A percentile compares a stretch with the other conserved stretches of the same genome.
These are phyloP conservation scores for Neonectria magnoliae DNA, from an alignment of 2,329 filamentous ascomycete genomes.

Conservation along the genomic window DNA sequence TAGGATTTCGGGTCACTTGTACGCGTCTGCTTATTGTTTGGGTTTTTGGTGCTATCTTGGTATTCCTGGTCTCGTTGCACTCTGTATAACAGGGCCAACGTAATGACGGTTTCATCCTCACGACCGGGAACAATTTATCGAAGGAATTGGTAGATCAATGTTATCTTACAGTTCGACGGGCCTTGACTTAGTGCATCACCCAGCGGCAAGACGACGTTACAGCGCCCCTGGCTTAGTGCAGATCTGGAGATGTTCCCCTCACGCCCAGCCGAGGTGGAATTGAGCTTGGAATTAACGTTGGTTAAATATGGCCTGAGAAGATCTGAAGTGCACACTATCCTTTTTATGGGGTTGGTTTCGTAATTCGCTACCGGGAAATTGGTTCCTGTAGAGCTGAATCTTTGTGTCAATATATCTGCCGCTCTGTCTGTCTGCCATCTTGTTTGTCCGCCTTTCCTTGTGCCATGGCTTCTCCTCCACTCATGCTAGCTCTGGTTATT, in stretches of 20 bases:
- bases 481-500: no score
- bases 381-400: not conserved
- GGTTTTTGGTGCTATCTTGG: not conserved
- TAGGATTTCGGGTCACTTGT: not conserved
- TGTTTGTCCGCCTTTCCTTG: no score
- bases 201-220: not conserved
- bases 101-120: conserved; percentile 10
- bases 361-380: not conserved
- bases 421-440: not conserved
- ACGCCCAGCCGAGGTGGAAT: not conserved
- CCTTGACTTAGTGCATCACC: not conserved
- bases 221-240: not conserved
- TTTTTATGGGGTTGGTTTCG: not conserved
- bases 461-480: no score
- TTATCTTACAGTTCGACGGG: not conserved
- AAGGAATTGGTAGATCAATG: not conserved
- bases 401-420: not conserved
- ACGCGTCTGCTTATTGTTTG: not conserved
- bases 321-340: not conserved
- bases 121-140: not conserved
- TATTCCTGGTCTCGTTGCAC: not conserved
- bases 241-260: not conserved
- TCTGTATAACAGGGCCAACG: not conserved
- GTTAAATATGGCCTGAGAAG: not conserved
- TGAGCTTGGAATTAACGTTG: not conserved